A percentile compares a stretch with the other conserved stretches of the same genome.
Evolutionary conservation across 805 yeast genomes (phyloP).

Genomic region (Starmera caribaea): DNA sequence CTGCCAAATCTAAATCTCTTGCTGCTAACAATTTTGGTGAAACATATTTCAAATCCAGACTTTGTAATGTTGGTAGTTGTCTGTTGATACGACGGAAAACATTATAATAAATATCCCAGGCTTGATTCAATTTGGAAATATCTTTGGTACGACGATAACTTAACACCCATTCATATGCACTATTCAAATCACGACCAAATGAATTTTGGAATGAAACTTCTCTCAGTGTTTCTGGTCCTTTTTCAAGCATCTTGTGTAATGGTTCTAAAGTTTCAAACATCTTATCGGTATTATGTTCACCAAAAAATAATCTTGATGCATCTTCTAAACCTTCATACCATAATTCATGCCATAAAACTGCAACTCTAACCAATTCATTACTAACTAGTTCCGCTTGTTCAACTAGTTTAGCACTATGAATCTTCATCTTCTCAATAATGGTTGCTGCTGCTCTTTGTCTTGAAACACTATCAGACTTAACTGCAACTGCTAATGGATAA

Average conservation of each 20-base stretch:
- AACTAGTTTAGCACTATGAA: conserved; percentile 76
- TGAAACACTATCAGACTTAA: conserved; percentile 82
- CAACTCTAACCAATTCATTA: conserved; percentile 85
- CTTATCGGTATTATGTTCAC: conserved; percentile 88
- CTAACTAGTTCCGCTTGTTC: conserved; percentile 94
- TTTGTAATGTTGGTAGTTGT: conserved; percentile 79
- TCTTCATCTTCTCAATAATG: conserved; percentile 85
- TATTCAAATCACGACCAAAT: conserved; percentile 85
- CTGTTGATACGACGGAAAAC: conserved; percentile 88
- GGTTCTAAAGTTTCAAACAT: conserved; percentile 92
- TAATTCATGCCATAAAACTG: conserved; percentile 94
- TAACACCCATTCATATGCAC: conserved; percentile 89
- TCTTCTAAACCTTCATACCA: conserved; percentile 98
- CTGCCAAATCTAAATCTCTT: conserved; percentile 72
- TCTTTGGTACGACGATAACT: conserved; percentile 82
- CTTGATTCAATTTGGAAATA: conserved; percentile 83
- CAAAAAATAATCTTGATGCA: conserved; percentile 88
- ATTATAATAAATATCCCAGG: conserved; percentile 94
- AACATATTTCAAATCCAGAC: conserved; percentile 84
- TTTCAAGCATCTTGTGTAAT: conserved; percentile 70
- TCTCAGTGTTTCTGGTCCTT: conserved; percentile 86
- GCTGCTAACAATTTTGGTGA: conserved; percentile 84
- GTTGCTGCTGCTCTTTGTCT: conserved; percentile 88
- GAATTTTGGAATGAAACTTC: conserved; percentile 90
- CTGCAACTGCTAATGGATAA: conserved; percentile 92